Evolutionary conservation across 129 eudicot genomes (phyloP), one percentile per base, ranked within the genome.

Genomic region (Arctium minus): DNA sequence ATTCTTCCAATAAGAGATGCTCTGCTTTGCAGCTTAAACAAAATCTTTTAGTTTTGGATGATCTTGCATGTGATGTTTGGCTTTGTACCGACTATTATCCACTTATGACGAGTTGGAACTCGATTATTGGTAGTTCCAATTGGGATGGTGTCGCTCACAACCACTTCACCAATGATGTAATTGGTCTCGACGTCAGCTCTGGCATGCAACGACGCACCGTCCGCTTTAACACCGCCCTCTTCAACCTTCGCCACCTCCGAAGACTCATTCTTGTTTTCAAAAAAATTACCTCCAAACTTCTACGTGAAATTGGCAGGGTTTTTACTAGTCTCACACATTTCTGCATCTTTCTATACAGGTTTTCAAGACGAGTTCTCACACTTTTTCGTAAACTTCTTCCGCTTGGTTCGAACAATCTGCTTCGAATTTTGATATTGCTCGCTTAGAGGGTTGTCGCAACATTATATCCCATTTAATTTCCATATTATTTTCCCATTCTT

Each of bases 91-190:
- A 13, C 60, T 6, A 12, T 72, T 17, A 32, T 79, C 78, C 72
- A 12, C 4, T 30, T 10, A 81, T 31, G 79, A 74, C 15, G 62
- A 83, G 31, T 36, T 83, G 89, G 89, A 82, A 85, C 30, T 15
- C 29, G 7, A 72, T 39, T 75, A 77, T 15, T 2, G 84, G 79
- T 68, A 85, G 87, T 13, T 88, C 85, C 39, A 5, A 8, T 1
- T 88, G 91, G 91, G 77, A 78, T 27, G 86, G 91, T 11, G 78
- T 88, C 33, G 10, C 60, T 3, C 85, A 88, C 36, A 40, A 82
- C 38, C 2, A 50, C 0, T n/a, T 8, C 29, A 77, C 85, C 0
- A 85, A 88, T 71, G 67, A 85, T 11, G 82, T 88, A 5, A 82
- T 85, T 4, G 84, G 70, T 27, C 82, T 89, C 0, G 89, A 89